Base-by-base conservation (phyloP, 2,329 filamentous ascomycete genomes). In the Ophiostoma sp. region DNA sequence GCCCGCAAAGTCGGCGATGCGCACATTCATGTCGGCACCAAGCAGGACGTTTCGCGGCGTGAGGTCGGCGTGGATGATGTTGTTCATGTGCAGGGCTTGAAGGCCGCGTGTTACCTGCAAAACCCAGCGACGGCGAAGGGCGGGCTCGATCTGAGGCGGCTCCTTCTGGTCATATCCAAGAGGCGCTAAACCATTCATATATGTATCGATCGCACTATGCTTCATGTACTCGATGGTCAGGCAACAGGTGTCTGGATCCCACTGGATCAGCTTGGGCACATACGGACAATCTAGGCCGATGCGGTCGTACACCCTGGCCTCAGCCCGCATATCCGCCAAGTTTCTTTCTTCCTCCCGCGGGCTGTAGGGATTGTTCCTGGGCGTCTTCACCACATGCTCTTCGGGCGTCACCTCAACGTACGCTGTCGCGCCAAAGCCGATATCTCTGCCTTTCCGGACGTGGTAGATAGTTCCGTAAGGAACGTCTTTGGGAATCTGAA, bases 1-100 rank as follows among this genome's bases (percentile, higher is more conserved):
- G 67, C 67, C 67, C 4, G 44, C 67, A 36, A 68, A 68, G 62
- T 66, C 68, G 39, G 68, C 60, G n/a, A 67, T 20, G 60, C 48
- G 44, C 4, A 69, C 23, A 33, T 67, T 69, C 4, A 57, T 20
- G 17, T n/a, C 57, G n/a, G 27, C 20, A 23, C 39, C 68, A 8
- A 67, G 64, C 13, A 70, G 64, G 6, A 70, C 41, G 48, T 67
- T 67, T 10, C 62, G 62, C 6, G 68, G 64, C 33, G 48, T 54
- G 35, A 62, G 64, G 48, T 70, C 48, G 48, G 31, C 20, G 35
- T 70, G 68, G 48, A 70, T 67, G 1, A 67, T 62, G 52, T 33
- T 13, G 31, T 41, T 6, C 62, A 44, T n/a, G 23, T 57, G 52
- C 6, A 27, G 5, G 4, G 52, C n/a, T 4, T 11, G 20, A 3